Conservation (phyloP, 176 grass and related monocot genomes). For the Carex littledalei region DNA sequence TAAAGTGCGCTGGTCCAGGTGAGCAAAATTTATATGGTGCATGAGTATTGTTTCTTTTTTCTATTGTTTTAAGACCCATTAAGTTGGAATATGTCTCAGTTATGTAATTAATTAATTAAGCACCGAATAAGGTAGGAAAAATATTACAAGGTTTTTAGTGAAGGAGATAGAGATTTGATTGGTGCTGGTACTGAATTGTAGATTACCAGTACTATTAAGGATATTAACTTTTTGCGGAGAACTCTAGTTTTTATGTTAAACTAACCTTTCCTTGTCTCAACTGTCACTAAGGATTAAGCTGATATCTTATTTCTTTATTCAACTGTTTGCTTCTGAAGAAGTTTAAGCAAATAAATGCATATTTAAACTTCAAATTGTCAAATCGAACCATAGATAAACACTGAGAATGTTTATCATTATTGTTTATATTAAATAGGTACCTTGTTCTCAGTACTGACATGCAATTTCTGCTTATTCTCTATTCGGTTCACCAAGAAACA, state of each 20-base stretch:
- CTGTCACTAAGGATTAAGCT: too few relatives aligned
- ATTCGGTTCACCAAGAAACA: too few relatives aligned
- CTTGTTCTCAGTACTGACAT: too few relatives aligned
- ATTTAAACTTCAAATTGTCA: too few relatives aligned
- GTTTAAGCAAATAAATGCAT: too few relatives aligned
- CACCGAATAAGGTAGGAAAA: background rate
- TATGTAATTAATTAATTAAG: background rate
- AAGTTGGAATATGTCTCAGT: background rate
- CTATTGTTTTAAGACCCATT: background rate
- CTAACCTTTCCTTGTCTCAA: background rate
- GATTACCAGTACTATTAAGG: background rate
- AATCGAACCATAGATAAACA: too few relatives aligned
- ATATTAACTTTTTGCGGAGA: background rate
- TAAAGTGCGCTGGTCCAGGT: conserved; percentile 84
- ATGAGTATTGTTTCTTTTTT: background rate
- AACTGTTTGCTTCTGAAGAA: too few relatives aligned
- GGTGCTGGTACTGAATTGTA: background rate
- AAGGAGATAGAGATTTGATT: background rate
- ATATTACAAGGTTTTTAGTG: background rate
- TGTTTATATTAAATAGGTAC: too few relatives aligned
- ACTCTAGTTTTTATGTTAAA: background rate
- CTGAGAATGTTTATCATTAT: too few relatives aligned
- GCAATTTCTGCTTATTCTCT: too few relatives aligned
- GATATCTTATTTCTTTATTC: too few relatives aligned
- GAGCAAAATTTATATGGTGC: conserved; percentile 4